Evolutionary conservation across 768 basidiomycete genomes (phyloP).

Genomic region (Leccinum olivaceopallidum): DNA sequence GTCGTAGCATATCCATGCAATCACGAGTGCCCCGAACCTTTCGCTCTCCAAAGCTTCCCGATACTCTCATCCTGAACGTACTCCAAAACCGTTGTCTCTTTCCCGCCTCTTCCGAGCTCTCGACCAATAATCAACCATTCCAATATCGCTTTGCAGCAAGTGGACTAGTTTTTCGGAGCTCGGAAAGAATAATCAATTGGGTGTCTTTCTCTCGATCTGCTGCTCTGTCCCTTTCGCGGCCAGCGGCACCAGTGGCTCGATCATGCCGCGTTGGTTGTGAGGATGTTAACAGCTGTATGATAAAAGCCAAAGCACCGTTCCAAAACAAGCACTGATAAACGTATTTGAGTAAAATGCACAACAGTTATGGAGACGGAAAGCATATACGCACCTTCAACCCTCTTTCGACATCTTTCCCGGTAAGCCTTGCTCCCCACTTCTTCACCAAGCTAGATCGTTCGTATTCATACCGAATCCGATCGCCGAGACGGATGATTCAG

Average conservation of each 20-base stretch:
- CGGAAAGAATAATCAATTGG: slow-evolving; percentile 27
- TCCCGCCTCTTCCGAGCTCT: slow-evolving; percentile 35
- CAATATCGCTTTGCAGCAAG: slow-evolving; percentile 68
- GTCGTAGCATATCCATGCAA: not conserved
- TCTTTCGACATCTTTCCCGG: slow-evolving; percentile 62
- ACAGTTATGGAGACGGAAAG: not conserved
- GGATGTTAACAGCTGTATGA: slow-evolving; percentile 25
- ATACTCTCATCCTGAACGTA: slow-evolving; percentile 51
- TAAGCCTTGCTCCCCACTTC: slow-evolving; percentile 82
- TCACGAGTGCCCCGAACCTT: slow-evolving; percentile 42
- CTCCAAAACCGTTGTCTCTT: slow-evolving; percentile 36
- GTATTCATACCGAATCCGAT: slow-evolving; percentile 1
- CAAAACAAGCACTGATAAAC: not conserved
- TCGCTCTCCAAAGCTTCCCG: slow-evolving; percentile 69
- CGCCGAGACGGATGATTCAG: slow-evolving; percentile 7
- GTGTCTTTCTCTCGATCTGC: slow-evolving; percentile 24
- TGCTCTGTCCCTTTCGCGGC: slow-evolving; percentile 24
- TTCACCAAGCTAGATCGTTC: slow-evolving; percentile 61
- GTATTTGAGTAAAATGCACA: not conserved
- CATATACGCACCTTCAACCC: slow-evolving; percentile 61
- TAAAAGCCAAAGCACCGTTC: not conserved
- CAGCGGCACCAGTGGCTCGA: slow-evolving; percentile 18
- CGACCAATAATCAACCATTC: slow-evolving; percentile 79
- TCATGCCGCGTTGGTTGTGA: slow-evolving; percentile 20
- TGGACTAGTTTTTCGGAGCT: slow-evolving; percentile 22